Percentiles rank a stretch among this genome's conserved stretches.
These are phyloP conservation scores for Orbilia ellipsospora DNA, from an alignment of 2,329 filamentous ascomycete species.

Conservation along the genomic window DNA sequence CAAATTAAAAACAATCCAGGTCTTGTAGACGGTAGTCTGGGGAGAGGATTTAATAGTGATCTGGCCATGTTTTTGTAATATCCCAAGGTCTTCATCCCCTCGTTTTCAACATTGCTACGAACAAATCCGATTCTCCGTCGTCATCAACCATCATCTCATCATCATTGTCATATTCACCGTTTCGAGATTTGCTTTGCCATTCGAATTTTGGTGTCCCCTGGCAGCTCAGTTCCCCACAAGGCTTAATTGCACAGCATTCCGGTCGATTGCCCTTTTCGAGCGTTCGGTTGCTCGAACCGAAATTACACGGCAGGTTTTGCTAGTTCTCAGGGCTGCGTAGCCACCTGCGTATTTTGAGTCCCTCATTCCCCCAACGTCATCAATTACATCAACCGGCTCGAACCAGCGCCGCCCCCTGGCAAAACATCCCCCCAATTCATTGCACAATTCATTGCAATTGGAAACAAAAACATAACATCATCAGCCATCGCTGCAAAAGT, in stretches of 20 bases:
- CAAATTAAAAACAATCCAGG: background rate
- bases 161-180: background rate
- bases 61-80: no score
- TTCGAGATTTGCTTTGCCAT: background rate
- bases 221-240: constrained; percentile 20
- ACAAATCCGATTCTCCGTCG: background rate
- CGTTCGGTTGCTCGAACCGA: constrained; percentile 38
- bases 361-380: constrained; percentile 9
- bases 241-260: constrained; percentile 11
- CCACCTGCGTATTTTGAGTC: constrained; percentile 24
- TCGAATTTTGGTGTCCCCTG: background rate
- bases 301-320: constrained; percentile 5
- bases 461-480: background rate
- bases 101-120: background rate
- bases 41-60: no score
- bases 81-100: background rate
- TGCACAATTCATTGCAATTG: background rate
- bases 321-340: constrained; percentile 40
- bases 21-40: no score
- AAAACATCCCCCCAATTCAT: background rate
- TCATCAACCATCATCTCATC: background rate
- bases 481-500: background rate
- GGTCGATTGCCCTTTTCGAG: constrained; percentile 25
- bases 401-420: constrained; percentile 19
- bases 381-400: constrained; percentile 49